Base-by-base conservation (phyloP, 768 basidiomycete species). In the Trametes gibbosa region DNA sequence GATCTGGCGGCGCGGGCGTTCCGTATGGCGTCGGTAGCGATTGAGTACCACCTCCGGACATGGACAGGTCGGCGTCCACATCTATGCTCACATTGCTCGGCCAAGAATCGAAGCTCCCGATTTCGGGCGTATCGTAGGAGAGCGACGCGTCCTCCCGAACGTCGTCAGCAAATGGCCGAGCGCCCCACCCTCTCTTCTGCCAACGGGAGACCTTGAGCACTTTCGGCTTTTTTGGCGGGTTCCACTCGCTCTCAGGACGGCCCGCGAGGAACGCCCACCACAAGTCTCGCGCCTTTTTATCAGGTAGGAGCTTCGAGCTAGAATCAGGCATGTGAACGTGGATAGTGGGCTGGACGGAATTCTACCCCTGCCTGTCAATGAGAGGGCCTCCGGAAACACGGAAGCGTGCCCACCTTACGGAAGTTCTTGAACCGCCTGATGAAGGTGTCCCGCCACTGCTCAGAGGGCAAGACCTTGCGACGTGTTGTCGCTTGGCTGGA, bases 201-300 rank as follows among this genome's bases (percentile, higher is more conserved):
- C 56, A 54, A 16, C 58, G 56, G 17, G 58, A 47, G 17, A 41
- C 43, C 50, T 70, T 74, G 45, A 66, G 52, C 53, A 53, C 64
- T 50, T 72, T 73, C 10, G 63, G 66, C 52, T 70, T 69, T 59
- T 81, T 83, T 12, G 80, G 76, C 21, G 81, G 77, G 66, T 79
- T 80, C 90, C 90, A 92, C 41, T 81, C 83, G 32, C 79, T 76
- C 66, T 84, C 81, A n/a, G 88, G 84, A 63, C 76, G 76, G 34
- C 90, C 91, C 45, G 82, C 75, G 5, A 93, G 72, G 63, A 85
- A 93, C 16, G 80, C 79, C 91, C 91, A 92, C 91, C 91, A 93
- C 17, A 76, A 72, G 62, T 90, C 87, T 55, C 91, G 79, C 58
- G 89, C 84, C 67, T 81, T 85, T 68, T 80, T 86, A 50, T 88